These are phyloP conservation scores for Alternaria hordeiaustralica DNA, from an alignment of 2,329 filamentous ascomycete genomes.

Conservation along the genomic window DNA sequence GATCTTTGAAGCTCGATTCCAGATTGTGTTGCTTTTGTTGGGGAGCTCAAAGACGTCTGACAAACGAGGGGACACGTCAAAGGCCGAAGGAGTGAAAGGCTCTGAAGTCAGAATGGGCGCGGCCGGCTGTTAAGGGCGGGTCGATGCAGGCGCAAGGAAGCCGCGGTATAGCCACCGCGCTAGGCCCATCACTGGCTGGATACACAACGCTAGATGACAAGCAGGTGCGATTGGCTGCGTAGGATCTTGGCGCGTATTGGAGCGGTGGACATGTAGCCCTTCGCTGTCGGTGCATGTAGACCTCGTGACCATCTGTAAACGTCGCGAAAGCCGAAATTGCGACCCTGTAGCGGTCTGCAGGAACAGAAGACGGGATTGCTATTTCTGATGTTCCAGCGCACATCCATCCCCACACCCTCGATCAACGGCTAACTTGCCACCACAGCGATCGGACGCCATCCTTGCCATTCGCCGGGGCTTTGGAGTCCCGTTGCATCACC, in stretches of 20 bases:
- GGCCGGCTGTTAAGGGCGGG: constrained; percentile 19
- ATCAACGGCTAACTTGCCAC: constrained; percentile 10
- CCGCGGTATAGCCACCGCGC: constrained; percentile 21
- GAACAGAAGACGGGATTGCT: constrained; percentile 1
- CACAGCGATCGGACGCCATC: background rate
- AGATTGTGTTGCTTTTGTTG: constrained; percentile 3
- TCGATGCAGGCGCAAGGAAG: constrained; percentile 20
- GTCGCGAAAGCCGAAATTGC: constrained; percentile 4
- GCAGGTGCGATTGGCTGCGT: constrained; percentile 14
- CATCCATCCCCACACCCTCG: background rate
- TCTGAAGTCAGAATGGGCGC: constrained; percentile 16
- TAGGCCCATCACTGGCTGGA: constrained; percentile 13
- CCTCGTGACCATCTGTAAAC: constrained; percentile 1
- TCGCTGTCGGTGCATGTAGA: constrained; percentile 4
- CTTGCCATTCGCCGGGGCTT: constrained; percentile 2
- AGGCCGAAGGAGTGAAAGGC: constrained; percentile 9
- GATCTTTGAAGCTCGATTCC: constrained; percentile 5
- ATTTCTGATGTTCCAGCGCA: background rate
- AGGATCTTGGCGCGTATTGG: constrained; percentile 10
- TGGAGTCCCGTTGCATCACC: constrained; percentile 1
- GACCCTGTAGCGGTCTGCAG: constrained; percentile 4
- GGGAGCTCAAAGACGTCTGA: constrained; percentile 1
- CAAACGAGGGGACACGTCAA: constrained; percentile 13
- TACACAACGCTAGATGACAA: constrained; percentile 1
- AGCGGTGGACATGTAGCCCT: constrained; percentile 12